Evolutionary conservation across 345 rosid genomes (phyloP).

Genomic region (Pistacia vera): DNA sequence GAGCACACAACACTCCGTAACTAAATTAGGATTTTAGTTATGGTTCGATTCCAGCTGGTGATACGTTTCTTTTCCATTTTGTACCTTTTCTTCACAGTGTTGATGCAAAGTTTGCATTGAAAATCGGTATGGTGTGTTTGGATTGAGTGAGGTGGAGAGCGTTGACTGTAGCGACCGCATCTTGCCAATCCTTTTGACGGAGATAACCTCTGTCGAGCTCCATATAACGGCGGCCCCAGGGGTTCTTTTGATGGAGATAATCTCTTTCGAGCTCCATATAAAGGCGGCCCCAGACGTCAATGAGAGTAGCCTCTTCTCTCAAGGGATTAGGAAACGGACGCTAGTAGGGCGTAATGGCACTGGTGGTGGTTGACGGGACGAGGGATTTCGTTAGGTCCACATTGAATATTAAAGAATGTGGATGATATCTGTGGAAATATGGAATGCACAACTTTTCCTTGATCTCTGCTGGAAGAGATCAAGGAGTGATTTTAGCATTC

Average conservation of each 20-base stretch:
- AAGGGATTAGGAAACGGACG: slow-evolving; percentile 82
- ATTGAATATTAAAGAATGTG: slow-evolving; percentile 4
- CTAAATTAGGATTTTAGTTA: neutral
- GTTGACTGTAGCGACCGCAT: slow-evolving; percentile 91
- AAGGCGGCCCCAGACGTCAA: slow-evolving; percentile 78
- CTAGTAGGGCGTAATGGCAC: slow-evolving; percentile 27
- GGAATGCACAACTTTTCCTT: no score
- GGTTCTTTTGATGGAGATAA: no score
- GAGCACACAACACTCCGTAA: no score
- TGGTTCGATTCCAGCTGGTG: slow-evolving; percentile 49
- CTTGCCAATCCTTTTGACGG: slow-evolving; percentile 99
- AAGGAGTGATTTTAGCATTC: no score
- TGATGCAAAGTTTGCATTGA: slow-evolving; percentile 98
- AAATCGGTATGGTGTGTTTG: slow-evolving; percentile 93
- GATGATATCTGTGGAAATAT: no score
- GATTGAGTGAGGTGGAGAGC: slow-evolving; percentile 77
- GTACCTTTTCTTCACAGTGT: slow-evolving; percentile 92
- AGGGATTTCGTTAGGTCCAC: slow-evolving; percentile 49
- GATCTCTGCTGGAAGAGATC: no score
- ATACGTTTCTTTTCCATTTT: slow-evolving; percentile 89
- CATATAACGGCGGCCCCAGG: slow-evolving; percentile 49
- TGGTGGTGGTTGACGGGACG: slow-evolving; percentile 23
- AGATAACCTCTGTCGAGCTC: slow-evolving; percentile 91
- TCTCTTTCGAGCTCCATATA: no score
- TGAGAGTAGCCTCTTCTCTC: slow-evolving; percentile 98